These are phyloP conservation scores for Mycena crocata DNA, from an alignment of 768 basidiomycete species.

Conservation along the genomic window DNA sequence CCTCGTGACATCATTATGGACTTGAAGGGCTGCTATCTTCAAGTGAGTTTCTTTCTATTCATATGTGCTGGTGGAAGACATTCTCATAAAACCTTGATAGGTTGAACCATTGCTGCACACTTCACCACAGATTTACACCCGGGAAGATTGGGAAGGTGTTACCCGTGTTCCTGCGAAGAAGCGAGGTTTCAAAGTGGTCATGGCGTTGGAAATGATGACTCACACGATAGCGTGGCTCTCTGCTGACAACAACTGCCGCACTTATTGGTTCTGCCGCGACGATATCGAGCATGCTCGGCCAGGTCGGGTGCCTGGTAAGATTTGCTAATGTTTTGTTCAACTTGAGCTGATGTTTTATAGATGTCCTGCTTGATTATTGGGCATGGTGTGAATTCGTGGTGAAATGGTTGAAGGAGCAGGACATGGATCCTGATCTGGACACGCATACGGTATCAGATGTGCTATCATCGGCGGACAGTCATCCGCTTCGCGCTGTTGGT, in stretches of 20 bases:
- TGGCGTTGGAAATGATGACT: not conserved
- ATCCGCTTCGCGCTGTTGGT: not conserved
- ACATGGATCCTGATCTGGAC: not conserved
- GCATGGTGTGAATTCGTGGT: not conserved
- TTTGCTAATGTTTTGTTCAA: not conserved
- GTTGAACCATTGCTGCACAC: not conserved
- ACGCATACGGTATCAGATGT: not conserved
- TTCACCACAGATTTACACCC: not conserved
- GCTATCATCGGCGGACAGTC: not conserved
- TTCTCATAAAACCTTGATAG: too few relatives aligned
- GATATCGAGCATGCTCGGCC: not conserved
- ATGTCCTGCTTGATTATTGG: not conserved
- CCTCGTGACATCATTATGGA: not conserved
- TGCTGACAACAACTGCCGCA: not conserved
- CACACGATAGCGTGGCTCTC: not conserved
- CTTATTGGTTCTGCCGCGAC: not conserved
- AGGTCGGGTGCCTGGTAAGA: not conserved
- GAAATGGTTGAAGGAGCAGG: not conserved
- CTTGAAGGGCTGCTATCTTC: not conserved
- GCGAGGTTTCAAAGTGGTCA: not conserved
- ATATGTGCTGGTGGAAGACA: too few relatives aligned
- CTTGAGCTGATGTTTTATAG: not conserved
- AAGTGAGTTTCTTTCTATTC: not conserved
- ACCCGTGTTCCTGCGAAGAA: not conserved
- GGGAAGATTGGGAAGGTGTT: not conserved